Conservation (phyloP, 257 asterid species). For the Petrea volubilis region DNA sequence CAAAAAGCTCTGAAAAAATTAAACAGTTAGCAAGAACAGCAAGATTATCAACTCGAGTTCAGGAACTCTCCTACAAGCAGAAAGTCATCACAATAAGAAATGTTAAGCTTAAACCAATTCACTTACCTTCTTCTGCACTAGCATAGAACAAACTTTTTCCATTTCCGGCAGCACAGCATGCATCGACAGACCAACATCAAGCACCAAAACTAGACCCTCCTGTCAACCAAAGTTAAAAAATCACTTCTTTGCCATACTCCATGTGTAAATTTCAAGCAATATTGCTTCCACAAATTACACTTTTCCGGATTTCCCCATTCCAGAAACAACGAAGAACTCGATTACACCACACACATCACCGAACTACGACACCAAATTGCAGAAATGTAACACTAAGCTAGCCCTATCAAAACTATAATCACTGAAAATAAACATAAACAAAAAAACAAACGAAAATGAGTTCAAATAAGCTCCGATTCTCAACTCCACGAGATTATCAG, state of each 20-base stretch:
- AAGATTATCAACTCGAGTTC: background rate
- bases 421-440: background rate
- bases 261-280: background rate
- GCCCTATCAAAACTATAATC: background rate
- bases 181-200: constrained; percentile 96
- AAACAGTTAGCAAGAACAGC: background rate
- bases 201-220: constrained; percentile 80
- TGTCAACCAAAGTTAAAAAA: constrained; percentile 21
- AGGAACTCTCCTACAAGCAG: background rate
- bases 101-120: background rate
- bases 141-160: constrained; percentile 80
- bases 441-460: background rate
- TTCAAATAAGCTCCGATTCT: background rate
- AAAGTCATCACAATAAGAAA: background rate
- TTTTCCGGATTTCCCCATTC: background rate
- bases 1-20: background rate
- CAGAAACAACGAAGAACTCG: background rate
- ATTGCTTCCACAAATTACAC: background rate
- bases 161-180: constrained; percentile 75
- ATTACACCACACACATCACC: background rate
- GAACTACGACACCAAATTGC: background rate
- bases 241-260: background rate
- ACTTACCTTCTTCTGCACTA: constrained; percentile 79
- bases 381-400: background rate
- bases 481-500: background rate